phyloP scores from a whole-genome alignment of 192 early-diverging fungal species.

The Umbelopsis sp. region DNA sequence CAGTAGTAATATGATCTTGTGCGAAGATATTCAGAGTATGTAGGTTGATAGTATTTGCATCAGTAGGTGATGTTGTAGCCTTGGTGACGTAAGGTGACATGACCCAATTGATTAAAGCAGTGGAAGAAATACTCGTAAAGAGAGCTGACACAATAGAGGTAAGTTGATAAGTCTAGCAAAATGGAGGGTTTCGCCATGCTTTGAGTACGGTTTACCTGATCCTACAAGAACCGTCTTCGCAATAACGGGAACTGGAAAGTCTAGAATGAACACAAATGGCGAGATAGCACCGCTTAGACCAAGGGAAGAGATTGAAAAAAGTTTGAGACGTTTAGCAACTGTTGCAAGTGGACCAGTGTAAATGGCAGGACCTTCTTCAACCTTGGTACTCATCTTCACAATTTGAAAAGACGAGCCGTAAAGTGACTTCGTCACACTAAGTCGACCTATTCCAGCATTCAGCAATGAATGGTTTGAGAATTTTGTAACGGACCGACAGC shows the following conservation, averaged over 20 bases:
- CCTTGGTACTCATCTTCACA: neutral
- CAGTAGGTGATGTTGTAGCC: slow-evolving; percentile 35
- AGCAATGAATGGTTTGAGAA: neutral
- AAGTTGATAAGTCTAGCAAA: neutral
- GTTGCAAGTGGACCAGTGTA: slow-evolving; percentile 54
- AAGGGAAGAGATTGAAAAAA: slow-evolving; percentile 57
- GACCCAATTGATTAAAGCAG: slow-evolving; percentile 59
- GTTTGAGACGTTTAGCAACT: slow-evolving; percentile 53
- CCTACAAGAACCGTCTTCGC: slow-evolving; percentile 49
- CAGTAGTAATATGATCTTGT: slow-evolving; percentile 49
- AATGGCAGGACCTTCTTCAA: slow-evolving; percentile 18
- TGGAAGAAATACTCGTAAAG: slow-evolving; percentile 56
- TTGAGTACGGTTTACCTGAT: slow-evolving; percentile 36
- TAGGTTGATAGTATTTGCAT: slow-evolving; percentile 24
- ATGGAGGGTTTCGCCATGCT: neutral
- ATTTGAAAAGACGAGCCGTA: neutral
- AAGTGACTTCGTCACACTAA: neutral
- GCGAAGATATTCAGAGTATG: slow-evolving; percentile 45
- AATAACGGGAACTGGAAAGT: slow-evolving; percentile 49
- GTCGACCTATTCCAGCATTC: neutral
- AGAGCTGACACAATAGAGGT: slow-evolving; percentile 32
- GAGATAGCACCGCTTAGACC: slow-evolving; percentile 49
- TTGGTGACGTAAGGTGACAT: slow-evolving; percentile 59
- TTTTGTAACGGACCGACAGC: neutral
- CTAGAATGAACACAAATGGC: slow-evolving; percentile 53